A percentile compares a stretch with the other conserved stretches of the same genome.
phyloP scores from a whole-genome alignment of 129 eudicot species.

The Escallonia herrerae region DNA sequence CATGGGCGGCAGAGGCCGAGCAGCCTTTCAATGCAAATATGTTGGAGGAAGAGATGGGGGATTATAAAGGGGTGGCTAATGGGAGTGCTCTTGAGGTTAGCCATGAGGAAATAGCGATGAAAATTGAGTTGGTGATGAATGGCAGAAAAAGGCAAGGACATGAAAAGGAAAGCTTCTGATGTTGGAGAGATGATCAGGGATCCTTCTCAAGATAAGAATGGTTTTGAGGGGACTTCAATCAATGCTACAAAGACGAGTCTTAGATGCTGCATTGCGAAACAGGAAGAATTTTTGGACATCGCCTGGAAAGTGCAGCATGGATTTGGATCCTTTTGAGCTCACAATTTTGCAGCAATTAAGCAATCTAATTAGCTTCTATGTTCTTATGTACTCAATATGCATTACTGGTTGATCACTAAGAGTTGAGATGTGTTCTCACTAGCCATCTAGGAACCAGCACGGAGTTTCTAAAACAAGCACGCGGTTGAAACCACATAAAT shows the following conservation, averaged over 20 bases:
- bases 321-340: too few species aligned
- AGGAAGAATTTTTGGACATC: conserved; percentile 1
- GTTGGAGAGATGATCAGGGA: conserved; percentile 18
- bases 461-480: too few species aligned
- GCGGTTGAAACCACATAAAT: too few species aligned
- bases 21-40: conserved; percentile 40
- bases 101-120: conserved; percentile 24
- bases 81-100: conserved; percentile 32
- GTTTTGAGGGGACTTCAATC: conserved; percentile 33
- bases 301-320: background rate
- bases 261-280: conserved; percentile 15
- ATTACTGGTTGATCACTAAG: too few species aligned
- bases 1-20: conserved; percentile 55
- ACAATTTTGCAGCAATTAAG: too few species aligned
- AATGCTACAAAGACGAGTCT: conserved; percentile 28
- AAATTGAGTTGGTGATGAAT: conserved; percentile 37
- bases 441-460: too few species aligned
- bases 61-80: conserved; percentile 33
- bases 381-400: too few species aligned
- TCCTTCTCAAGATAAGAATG: conserved; percentile 14
- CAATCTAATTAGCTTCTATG: too few species aligned
- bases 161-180: conserved; percentile 23
- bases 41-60: conserved; percentile 41
- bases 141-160: conserved; percentile 17
- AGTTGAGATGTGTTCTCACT: too few species aligned